Evolutionary conservation across 139 green algal genomes (phyloP).

Genomic region (Chlamydomonas sphaeroides): DNA sequence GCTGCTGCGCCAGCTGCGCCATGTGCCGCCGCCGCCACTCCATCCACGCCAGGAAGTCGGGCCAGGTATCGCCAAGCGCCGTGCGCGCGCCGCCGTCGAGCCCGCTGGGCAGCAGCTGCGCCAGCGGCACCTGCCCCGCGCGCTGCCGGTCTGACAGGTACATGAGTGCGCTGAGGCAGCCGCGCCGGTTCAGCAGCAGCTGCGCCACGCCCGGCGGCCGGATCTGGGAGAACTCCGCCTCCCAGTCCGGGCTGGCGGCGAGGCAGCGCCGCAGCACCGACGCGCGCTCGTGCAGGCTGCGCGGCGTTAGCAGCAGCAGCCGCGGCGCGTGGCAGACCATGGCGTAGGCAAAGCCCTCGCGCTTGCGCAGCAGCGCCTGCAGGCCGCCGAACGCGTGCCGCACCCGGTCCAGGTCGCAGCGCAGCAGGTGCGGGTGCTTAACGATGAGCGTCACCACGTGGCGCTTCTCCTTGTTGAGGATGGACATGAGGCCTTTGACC

Average conservation of each 20-base stretch:
- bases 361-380: constrained; percentile 35
- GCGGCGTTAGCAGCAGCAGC: constrained; percentile 39
- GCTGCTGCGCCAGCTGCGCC: neutral
- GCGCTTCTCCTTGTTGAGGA: constrained; percentile 49
- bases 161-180: constrained; percentile 19
- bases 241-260: constrained; percentile 8
- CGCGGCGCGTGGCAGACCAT: constrained; percentile 46
- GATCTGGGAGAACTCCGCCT: constrained; percentile 39
- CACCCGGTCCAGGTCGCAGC: constrained; percentile 28
- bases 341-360: constrained; percentile 46
- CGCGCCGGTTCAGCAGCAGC: constrained; percentile 28
- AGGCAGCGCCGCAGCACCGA: constrained; percentile 32
- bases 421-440: constrained; percentile 41
- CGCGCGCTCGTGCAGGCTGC: constrained; percentile 29
- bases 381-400: constrained; percentile 35
- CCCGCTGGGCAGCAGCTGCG: constrained; percentile 20
- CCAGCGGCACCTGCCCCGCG: constrained; percentile 15
- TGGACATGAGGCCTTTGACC: constrained; percentile 54
- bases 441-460: constrained; percentile 40
- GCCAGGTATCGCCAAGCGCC: constrained; percentile 4
- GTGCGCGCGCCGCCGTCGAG: neutral
- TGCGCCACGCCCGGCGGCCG: constrained; percentile 24
- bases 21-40: constrained; percentile 5
- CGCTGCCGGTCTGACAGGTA: constrained; percentile 34
- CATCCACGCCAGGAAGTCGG: constrained; percentile 20